Evolutionary conservation across 805 yeast species (phyloP), one percentile per base, ranked within the genome.

Genomic region (Saturnispora zaruensis): DNA sequence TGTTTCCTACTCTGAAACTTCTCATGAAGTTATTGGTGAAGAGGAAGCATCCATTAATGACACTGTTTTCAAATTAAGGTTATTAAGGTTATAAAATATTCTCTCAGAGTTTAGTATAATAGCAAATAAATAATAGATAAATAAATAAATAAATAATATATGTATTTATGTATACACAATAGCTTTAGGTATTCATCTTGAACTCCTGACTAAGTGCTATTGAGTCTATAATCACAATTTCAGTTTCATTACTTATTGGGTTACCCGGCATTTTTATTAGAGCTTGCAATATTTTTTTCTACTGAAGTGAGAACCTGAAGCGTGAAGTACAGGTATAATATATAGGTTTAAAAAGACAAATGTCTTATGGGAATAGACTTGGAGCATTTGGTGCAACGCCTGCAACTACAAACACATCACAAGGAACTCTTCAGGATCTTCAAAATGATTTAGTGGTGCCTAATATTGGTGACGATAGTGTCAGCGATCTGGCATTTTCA

Each of bases 401-500:
- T 8, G 21, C 55, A 11, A 13, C 56, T 2, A 43, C 25, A 28
- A 43, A 43, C 6, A 42, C 36, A 7, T 28, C 45, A 16, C 72
- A 75, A 6, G 73, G 74, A 32, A 74, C 75, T 7, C 72, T 78
- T 34, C 78, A 76, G 60, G 87, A 81, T 52, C 67, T 86, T 51
- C 76, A 81, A 57, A 79, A 82, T 62, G 96, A 87, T 66, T 75
- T 84, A 50, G 71, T 78, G 34, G 73, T 88, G 37, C 76, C 78
- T 53, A 84, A 84, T 59, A 87, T 91, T 3, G 96, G 96, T n/a
- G 95, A 87, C 54, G 99, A 93, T 65, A 82, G 96, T 2, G 76
- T 93, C 16, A 76, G 90, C 4, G 95, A 87, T 57, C 65, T 93
- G 50, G 73, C 88, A 18, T 93, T 91, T 68, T 86, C 96, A 11